These are phyloP conservation scores for Silybum marianum DNA, from an alignment of 129 eudicot species.

Conservation along the genomic window DNA sequence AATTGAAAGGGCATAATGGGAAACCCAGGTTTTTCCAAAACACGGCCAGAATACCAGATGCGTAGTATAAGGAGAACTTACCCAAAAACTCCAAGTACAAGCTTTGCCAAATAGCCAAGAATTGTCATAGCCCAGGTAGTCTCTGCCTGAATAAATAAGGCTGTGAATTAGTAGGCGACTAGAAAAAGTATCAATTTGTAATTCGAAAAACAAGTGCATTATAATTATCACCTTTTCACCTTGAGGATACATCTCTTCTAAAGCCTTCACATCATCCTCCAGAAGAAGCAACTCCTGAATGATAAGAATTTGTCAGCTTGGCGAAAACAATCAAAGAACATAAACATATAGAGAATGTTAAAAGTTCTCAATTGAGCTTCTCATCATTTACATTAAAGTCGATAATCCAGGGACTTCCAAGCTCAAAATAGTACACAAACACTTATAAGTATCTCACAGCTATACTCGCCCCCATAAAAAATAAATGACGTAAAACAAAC, in stretches of 20 bases:
- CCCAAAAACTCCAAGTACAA: slow-evolving; percentile 90
- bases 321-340: not conserved
- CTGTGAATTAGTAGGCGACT: not conserved
- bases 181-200: slow-evolving; percentile 3
- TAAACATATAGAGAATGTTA: not conserved
- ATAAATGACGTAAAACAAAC: not conserved
- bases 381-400: not conserved
- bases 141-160: slow-evolving; percentile 71
- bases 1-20: not conserved
- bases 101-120: slow-evolving; percentile 90
- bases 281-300: slow-evolving; percentile 83
- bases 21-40: not conserved
- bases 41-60: not conserved
- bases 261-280: slow-evolving; percentile 92
- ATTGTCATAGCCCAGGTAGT: slow-evolving; percentile 97
- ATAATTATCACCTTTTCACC: slow-evolving; percentile 85
- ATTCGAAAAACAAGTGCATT: slow-evolving; percentile 8
- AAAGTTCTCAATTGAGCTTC: not conserved
- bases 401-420: not conserved
- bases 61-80: slow-evolving; percentile 33
- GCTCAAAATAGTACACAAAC: not conserved
- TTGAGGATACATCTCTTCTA: slow-evolving; percentile 99
- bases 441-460: not conserved
- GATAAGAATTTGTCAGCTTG: not conserved
- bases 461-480: not conserved